phyloP scores from a whole-genome alignment of 139 green algal genomes.

The Deuterostichococcus epilithicus region DNA sequence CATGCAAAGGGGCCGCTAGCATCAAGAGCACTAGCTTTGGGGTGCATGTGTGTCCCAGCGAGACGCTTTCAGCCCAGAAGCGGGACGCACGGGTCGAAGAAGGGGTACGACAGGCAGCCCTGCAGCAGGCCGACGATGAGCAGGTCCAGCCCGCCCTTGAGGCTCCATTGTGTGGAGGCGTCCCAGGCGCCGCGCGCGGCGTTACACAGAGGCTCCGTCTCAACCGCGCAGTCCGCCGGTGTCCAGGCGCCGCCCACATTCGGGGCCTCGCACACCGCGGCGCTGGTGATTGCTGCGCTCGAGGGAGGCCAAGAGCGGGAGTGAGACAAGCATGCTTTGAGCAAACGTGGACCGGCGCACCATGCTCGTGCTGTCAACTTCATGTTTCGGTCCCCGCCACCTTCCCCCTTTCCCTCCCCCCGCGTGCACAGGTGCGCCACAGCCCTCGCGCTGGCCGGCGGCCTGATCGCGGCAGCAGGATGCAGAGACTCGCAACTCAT shows the following conservation, averaged over 20 bases:
- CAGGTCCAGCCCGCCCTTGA: constrained; percentile 19
- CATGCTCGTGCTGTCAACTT: too few species aligned
- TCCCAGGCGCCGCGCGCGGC: constrained; percentile 4
- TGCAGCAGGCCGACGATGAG: constrained; percentile 22
- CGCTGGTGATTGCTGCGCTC: constrained; percentile 14
- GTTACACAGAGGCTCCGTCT: constrained; percentile 7
- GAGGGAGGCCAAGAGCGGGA: too few species aligned
- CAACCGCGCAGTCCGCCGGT: constrained; percentile 1
- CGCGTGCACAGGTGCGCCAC: too few species aligned
- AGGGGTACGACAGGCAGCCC: constrained; percentile 17
- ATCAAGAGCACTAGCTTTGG: neutral
- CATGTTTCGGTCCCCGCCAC: too few species aligned
- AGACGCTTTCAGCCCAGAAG: neutral
- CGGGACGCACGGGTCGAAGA: constrained; percentile 28
- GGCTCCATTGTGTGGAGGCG: neutral
- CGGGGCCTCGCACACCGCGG: constrained; percentile 3
- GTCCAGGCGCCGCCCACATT: constrained; percentile 16
- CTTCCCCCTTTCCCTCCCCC: too few species aligned
- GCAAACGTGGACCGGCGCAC: too few species aligned
- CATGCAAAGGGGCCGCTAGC: too few species aligned
- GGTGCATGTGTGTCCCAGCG: neutral
- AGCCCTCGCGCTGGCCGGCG: too few species aligned
- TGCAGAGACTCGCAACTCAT: too few species aligned
- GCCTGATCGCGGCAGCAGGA: too few species aligned
- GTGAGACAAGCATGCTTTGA: too few species aligned